A percentile compares a stretch with the other conserved stretches of the same genome.
Evolutionary conservation across 2,329 filamentous ascomycete species (phyloP).

Genomic region (Chrysosporium queenslandicum): DNA sequence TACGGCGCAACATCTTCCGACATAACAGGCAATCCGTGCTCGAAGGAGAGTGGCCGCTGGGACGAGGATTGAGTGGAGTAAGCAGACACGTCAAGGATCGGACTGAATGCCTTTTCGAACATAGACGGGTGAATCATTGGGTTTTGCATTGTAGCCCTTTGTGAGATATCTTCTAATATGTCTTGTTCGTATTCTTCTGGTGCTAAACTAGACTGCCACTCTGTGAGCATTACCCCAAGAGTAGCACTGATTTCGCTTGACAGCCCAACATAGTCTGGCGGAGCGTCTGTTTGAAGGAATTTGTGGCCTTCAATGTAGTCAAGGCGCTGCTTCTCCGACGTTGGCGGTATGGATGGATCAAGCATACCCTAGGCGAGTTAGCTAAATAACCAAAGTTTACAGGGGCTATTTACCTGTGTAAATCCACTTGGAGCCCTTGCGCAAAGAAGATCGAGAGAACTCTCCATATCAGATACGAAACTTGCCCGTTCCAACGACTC

Average conservation of each 20-base stretch:
- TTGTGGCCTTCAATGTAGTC: slow-evolving; percentile 47
- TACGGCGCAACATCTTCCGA: slow-evolving; percentile 76
- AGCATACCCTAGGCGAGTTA: slow-evolving; percentile 39
- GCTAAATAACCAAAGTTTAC: not conserved
- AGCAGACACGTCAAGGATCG: slow-evolving; percentile 38
- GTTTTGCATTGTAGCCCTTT: slow-evolving; percentile 19
- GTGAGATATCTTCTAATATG: slow-evolving; percentile 26
- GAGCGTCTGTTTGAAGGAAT: slow-evolving; percentile 45
- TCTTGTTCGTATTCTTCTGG: slow-evolving; percentile 20
- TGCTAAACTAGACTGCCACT: slow-evolving; percentile 17
- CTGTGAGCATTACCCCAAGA: slow-evolving; percentile 24
- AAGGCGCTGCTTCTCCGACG: slow-evolving; percentile 44
- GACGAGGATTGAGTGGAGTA: slow-evolving; percentile 27
- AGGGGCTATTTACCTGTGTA: slow-evolving; percentile 22
- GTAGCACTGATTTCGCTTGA: slow-evolving; percentile 28
- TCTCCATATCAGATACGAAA: slow-evolving; percentile 28
- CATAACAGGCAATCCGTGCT: slow-evolving; percentile 57
- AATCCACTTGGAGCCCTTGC: slow-evolving; percentile 22
- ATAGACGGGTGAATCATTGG: slow-evolving; percentile 27
- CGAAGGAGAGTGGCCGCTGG: slow-evolving; percentile 57
- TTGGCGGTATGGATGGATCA: slow-evolving; percentile 54
- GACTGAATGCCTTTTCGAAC: slow-evolving; percentile 43
- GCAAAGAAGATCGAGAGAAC: slow-evolving; percentile 30
- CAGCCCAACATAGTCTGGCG: slow-evolving; percentile 37
- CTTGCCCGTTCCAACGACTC: slow-evolving; percentile 24